These are phyloP conservation scores for Plasmodium reichenowi DNA, from an alignment of 169 alveolate genomes.

Conservation along the genomic window DNA sequence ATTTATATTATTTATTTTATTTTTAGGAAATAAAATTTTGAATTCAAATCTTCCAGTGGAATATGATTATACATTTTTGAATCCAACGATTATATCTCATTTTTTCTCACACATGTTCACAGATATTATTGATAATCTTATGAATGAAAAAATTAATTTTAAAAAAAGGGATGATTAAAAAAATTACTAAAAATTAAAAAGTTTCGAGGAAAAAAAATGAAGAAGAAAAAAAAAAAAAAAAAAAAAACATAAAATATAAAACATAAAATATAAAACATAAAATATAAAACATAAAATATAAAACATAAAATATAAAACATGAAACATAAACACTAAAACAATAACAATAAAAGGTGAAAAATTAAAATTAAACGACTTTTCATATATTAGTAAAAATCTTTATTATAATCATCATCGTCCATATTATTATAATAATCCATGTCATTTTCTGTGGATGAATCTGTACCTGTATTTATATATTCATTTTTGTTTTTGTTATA, in stretches of 20 bases:
- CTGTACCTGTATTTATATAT: conserved; percentile 71
- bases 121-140: conserved; percentile 62
- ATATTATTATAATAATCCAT: conserved; percentile 26
- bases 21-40: conserved; percentile 29
- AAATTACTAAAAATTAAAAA: background rate
- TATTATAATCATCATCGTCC: conserved; percentile 27
- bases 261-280: too few species aligned
- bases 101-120: conserved; percentile 66
- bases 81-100: conserved; percentile 73
- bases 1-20: background rate
- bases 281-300: too few species aligned
- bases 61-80: conserved; percentile 66
- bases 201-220: conserved; percentile 6
- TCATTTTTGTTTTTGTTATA: conserved; percentile 67
- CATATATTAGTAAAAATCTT: conserved; percentile 16
- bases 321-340: background rate
- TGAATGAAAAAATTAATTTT: conserved; percentile 37
- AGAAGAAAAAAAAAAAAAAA: background rate
- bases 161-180: conserved; percentile 34
- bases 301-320: too few species aligned
- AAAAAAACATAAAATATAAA: too few species aligned
- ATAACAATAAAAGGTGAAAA: background rate
- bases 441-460: conserved; percentile 41
- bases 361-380: background rate
- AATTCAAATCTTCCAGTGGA: conserved; percentile 29